Conservation (phyloP, 805 yeast genomes). For the Saccharomyces kudriavzevii region DNA sequence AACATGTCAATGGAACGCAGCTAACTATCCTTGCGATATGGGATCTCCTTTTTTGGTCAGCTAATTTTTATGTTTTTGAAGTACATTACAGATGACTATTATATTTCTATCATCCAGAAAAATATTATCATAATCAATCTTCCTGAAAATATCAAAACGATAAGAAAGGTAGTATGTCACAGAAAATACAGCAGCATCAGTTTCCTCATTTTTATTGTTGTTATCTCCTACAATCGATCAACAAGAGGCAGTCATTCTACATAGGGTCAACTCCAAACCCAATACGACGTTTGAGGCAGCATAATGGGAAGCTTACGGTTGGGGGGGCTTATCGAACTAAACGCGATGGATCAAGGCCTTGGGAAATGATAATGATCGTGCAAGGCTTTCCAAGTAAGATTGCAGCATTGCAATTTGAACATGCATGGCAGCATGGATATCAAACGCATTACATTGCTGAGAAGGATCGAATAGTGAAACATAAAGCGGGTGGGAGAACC, state of each 20-base stretch:
- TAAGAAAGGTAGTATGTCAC: background rate
- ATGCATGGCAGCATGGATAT: conserved; percentile 73
- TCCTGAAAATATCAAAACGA: background rate
- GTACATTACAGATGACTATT: background rate
- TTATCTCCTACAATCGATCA: conserved; percentile 55
- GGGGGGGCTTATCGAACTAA: conserved; percentile 72
- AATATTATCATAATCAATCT: background rate
- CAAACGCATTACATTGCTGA: conserved; percentile 50
- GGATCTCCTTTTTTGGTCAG: background rate
- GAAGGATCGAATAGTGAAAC: conserved; percentile 32
- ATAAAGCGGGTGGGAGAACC: conserved; percentile 33
- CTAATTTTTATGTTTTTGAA: background rate
- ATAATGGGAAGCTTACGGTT: conserved; percentile 54
- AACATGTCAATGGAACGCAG: background rate
- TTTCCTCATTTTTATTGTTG: conserved; percentile 50
- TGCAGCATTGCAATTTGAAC: conserved; percentile 72
- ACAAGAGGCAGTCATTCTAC: conserved; percentile 53
- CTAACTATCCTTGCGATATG: background rate
- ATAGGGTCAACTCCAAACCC: conserved; percentile 84
- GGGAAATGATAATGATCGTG: conserved; percentile 59
- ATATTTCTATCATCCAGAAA: background rate
- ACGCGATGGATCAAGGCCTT: conserved; percentile 52
- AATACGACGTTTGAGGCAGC: conserved; percentile 58
- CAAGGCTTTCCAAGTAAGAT: conserved; percentile 65
- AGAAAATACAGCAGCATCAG: background rate